Percentiles rank a stretch among this genome's conserved stretches.
Conservation (phyloP, 164 flowering plant species). For the Akebia trifoliata region DNA sequence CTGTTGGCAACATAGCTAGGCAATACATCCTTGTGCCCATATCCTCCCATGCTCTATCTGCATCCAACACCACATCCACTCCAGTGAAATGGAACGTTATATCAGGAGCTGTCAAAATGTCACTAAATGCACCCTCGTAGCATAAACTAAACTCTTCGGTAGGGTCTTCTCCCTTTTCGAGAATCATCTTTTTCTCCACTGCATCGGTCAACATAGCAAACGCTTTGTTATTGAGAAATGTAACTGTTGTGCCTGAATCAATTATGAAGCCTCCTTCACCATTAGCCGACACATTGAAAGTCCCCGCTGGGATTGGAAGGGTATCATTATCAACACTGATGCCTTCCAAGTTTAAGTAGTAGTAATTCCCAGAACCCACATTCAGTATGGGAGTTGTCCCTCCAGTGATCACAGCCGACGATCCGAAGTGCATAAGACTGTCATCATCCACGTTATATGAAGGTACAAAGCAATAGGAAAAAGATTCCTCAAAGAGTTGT, state of each 20-base stretch:
- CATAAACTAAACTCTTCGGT: not conserved
- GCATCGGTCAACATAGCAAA: not conserved
- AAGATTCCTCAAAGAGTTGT: not conserved
- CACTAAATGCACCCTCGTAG: not conserved
- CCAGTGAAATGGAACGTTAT: slow-evolving; percentile 5
- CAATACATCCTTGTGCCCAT: not conserved
- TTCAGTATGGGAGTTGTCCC: not conserved
- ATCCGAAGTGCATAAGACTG: not conserved
- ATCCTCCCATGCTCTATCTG: not conserved
- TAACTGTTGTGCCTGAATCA: not conserved
- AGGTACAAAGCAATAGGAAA: not conserved
- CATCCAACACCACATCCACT: not conserved
- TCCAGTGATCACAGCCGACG: not conserved
- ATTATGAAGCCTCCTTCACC: not conserved
- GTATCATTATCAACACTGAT: not conserved
- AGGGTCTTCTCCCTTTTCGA: not conserved
- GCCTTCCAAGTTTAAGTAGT: slow-evolving; percentile 1
- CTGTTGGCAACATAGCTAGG: not conserved
- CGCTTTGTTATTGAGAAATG: not conserved
- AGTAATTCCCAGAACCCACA: not conserved
- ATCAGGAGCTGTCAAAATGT: not conserved
- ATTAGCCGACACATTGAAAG: not conserved
- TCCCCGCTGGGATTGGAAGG: not conserved
- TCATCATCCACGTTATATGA: not conserved
- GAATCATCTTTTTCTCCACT: not conserved